A percentile compares a stretch with the other conserved stretches of the same genome.
These are phyloP conservation scores for Pythium utonaiense DNA, from an alignment of 352 stramenopile species.

Conservation along the genomic window DNA sequence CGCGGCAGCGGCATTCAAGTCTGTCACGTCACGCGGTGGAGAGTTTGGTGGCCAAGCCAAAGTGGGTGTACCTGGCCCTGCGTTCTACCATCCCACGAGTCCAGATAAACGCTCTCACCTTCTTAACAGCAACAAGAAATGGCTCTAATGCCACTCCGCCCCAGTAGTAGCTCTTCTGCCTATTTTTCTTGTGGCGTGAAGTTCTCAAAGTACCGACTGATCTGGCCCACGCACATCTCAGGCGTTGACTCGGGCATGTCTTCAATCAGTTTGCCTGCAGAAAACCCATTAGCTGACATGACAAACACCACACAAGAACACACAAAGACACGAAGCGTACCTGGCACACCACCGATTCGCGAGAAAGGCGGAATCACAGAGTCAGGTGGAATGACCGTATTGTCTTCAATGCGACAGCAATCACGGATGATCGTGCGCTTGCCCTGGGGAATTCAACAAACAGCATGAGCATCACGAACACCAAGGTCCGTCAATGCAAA, in stretches of 20 bases:
- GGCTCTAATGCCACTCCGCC: conserved; percentile 41
- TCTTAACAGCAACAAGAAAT: conserved; percentile 81
- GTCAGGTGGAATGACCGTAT: conserved; percentile 73
- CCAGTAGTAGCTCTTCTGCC: conserved; percentile 10
- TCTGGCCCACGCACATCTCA: conserved; percentile 63
- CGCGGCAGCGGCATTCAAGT: conserved; percentile 27
- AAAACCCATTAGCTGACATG: no score
- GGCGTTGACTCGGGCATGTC: conserved; percentile 84
- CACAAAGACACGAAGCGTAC: conserved; percentile 32
- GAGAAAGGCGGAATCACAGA: conserved; percentile 77
- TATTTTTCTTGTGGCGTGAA: conserved; percentile 47
- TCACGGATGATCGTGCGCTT: conserved; percentile 84
- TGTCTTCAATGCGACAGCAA: conserved; percentile 81
- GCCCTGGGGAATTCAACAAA: no score
- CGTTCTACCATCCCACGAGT: conserved; percentile 60
- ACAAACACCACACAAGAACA: no score
- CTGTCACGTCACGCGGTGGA: conserved; percentile 35
- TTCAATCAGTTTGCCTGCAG: conserved; percentile 55
- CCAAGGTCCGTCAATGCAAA: not conserved
- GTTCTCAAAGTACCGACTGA: conserved; percentile 84
- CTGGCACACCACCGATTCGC: conserved; percentile 64
- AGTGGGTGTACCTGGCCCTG: conserved; percentile 40
- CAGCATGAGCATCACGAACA: not conserved
- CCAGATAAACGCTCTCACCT: conserved; percentile 60
- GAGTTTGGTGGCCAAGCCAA: conserved; percentile 16